A percentile compares a stretch with the other conserved stretches of the same genome.
Conservation (phyloP, 2,329 filamentous ascomycete species). For the Malbranchea cinnamomea region DNA sequence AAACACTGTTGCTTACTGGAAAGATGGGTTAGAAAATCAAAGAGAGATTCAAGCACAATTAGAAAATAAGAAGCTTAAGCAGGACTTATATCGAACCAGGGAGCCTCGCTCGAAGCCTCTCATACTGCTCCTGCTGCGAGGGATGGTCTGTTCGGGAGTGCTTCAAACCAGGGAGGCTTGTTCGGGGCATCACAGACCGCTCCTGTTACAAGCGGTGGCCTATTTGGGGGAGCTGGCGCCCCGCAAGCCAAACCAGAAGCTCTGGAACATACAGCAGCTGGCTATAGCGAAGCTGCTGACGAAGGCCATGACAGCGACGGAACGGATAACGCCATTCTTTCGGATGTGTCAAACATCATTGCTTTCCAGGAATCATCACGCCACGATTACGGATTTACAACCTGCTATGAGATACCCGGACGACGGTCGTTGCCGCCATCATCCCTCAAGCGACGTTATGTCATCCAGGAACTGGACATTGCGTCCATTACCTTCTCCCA, state of each 20-base stretch:
- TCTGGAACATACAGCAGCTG: neutral
- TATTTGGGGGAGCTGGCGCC: slow-evolving; percentile 6
- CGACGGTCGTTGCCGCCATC: slow-evolving; percentile 23
- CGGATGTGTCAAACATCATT: slow-evolving; percentile 11
- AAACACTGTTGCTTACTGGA: slow-evolving; percentile 10
- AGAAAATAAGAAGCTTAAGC: neutral
- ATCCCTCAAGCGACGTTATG: slow-evolving; percentile 20
- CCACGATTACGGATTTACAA: slow-evolving; percentile 27
- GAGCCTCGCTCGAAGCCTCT: too few relatives aligned
- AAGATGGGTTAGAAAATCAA: slow-evolving; percentile 7
- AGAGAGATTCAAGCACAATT: slow-evolving; percentile 7
- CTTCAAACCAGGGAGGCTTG: too few relatives aligned
- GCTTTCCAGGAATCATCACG: slow-evolving; percentile 22
- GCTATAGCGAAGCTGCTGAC: slow-evolving; percentile 2
- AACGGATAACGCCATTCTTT: slow-evolving; percentile 8
- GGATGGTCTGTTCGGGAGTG: too few relatives aligned
- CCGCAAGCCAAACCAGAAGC: slow-evolving; percentile 1
- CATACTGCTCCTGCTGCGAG: too few relatives aligned
- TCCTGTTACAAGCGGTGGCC: neutral
- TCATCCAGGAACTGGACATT: slow-evolving; percentile 23
- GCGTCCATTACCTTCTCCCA: slow-evolving; percentile 21
- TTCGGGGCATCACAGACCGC: slow-evolving; percentile 1
- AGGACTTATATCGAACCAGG: too few relatives aligned
- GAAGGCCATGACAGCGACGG: slow-evolving; percentile 11
- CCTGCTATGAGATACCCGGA: slow-evolving; percentile 27